Evolutionary conservation across 2,329 filamentous ascomycete species (phyloP).

Genomic region (Fusarium begoniae): DNA sequence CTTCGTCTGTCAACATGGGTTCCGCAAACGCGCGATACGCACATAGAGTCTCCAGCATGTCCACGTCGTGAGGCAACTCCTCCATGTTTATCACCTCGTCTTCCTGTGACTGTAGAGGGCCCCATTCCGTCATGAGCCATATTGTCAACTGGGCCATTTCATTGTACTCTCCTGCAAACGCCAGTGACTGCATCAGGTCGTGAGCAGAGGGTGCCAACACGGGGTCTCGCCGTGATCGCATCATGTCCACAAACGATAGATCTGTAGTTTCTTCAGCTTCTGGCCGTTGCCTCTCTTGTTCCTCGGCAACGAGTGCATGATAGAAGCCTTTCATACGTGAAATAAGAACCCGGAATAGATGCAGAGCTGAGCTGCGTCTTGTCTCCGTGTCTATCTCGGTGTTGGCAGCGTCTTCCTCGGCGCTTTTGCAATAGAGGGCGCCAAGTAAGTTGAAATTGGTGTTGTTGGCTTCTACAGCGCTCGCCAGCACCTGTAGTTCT

Average conservation of each 20-base stretch:
- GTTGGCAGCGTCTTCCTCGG: conserved; percentile 11
- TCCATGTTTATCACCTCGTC: conserved; percentile 50
- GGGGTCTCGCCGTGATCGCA: conserved; percentile 47
- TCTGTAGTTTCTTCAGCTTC: conserved; percentile 30
- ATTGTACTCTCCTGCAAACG: conserved; percentile 65
- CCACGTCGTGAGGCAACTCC: conserved; percentile 46
- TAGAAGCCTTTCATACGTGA: conserved; percentile 43
- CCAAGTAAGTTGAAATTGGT: conserved; percentile 18
- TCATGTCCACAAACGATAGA: conserved; percentile 46
- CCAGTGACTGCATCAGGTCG: conserved; percentile 70
- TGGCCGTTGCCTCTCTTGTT: conserved; percentile 35
- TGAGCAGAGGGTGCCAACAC: conserved; percentile 56
- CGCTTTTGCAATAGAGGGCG: conserved; percentile 28
- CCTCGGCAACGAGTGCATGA: conserved; percentile 37
- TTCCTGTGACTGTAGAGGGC: conserved; percentile 45
- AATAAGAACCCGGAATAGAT: conserved; percentile 33
- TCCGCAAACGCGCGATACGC: conserved; percentile 60
- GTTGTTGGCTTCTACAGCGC: conserved; percentile 21
- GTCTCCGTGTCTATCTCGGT: neutral
- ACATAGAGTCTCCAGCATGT: conserved; percentile 53
- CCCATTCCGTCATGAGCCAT: conserved; percentile 66
- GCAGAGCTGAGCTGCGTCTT: conserved; percentile 6
- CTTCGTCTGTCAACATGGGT: conserved; percentile 49
- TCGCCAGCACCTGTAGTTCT: conserved; percentile 36
- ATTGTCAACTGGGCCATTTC: conserved; percentile 65